Conservation (phyloP, 306 rosid species). For the Fragaria iinumae region DNA sequence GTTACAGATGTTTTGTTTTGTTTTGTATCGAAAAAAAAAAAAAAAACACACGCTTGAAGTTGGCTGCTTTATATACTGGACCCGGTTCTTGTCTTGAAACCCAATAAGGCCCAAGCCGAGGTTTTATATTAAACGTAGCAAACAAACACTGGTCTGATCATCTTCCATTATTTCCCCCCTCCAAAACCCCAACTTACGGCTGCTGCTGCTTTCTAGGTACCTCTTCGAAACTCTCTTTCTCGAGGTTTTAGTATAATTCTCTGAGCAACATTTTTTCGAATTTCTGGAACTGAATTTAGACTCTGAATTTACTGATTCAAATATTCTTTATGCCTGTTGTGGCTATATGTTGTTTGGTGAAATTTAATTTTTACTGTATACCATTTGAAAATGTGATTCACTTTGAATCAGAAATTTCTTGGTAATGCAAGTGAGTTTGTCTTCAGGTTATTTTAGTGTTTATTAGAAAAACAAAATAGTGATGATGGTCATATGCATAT, state of each 20-base stretch:
- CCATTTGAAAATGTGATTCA: background rate
- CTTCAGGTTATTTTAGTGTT: background rate
- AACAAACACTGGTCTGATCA: background rate
- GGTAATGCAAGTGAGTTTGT: background rate
- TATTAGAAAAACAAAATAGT: background rate
- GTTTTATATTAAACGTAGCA: no score
- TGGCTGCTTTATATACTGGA: background rate
- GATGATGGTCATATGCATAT: background rate
- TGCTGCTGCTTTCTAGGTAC: background rate
- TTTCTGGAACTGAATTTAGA: background rate
- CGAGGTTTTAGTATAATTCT: background rate
- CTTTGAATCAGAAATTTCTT: no score
- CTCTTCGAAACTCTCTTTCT: background rate
- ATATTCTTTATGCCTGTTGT: background rate
- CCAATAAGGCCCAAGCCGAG: background rate
- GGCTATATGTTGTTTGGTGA: no score
- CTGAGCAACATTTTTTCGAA: no score
- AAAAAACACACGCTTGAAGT: no score
- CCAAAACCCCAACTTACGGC: background rate
- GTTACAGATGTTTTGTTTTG: no score
- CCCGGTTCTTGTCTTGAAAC: background rate
- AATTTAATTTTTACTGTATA: no score
- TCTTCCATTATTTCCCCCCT: background rate
- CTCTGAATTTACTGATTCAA: background rate
- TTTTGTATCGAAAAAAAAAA: no score